These are phyloP conservation scores for Apiospora sp. DNA, from an alignment of 2,329 filamentous ascomycete species.

Conservation along the genomic window DNA sequence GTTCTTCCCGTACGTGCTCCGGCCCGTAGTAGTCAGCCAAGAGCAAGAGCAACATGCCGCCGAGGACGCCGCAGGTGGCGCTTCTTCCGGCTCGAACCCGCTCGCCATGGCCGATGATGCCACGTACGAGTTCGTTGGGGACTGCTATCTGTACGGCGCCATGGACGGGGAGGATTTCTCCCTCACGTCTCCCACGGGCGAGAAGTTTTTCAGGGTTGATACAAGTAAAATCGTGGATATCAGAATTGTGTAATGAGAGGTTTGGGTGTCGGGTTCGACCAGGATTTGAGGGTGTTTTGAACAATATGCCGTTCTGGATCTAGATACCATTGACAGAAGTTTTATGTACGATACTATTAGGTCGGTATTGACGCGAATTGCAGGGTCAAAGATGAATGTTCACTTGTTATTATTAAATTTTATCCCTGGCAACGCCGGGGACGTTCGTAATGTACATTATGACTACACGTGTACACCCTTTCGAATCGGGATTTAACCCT, in stretches of 20 bases:
- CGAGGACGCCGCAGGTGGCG: neutral
- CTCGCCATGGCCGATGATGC: constrained; percentile 25
- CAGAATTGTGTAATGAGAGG: neutral
- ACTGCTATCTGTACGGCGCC: constrained; percentile 35
- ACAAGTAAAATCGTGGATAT: neutral
- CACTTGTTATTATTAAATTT: neutral
- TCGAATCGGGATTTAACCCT: neutral
- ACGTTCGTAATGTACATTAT: neutral
- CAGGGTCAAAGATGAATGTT: neutral
- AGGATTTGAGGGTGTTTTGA: neutral
- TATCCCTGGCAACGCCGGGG: neutral
- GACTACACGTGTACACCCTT: neutral
- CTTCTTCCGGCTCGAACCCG: neutral
- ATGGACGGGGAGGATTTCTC: constrained; percentile 38
- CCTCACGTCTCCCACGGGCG: neutral
- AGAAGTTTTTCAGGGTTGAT: neutral
- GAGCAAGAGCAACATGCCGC: neutral
- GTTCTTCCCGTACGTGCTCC: constrained; percentile 35
- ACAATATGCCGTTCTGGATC: neutral
- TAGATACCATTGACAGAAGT: neutral
- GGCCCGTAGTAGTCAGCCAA: constrained; percentile 25
- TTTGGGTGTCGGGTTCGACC: neutral
- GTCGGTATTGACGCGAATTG: neutral
- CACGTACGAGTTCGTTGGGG: constrained; percentile 36
- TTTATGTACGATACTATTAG: neutral